A percentile compares a stretch with the other conserved stretches of the same genome.
phyloP scores from a whole-genome alignment of 768 basidiomycete species.

The Lactarius hatsudake region DNA sequence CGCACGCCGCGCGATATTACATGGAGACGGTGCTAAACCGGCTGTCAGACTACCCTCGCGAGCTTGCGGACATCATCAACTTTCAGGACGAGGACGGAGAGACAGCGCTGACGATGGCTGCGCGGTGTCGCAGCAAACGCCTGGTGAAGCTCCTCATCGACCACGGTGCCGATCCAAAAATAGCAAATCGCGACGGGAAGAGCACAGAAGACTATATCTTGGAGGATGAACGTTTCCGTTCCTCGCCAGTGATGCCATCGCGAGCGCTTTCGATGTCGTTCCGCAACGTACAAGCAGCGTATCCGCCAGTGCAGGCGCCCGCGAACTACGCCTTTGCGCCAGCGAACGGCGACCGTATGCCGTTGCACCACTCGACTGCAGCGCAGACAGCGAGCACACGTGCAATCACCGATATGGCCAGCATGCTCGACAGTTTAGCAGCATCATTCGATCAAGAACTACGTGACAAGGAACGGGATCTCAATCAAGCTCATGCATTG shows the following conservation, averaged over 20 bases:
- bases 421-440: constrained; percentile 85
- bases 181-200: constrained; percentile 92
- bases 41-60: constrained; percentile 89
- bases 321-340: constrained; percentile 45
- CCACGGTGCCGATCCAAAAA: constrained; percentile 94
- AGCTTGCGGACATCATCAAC: constrained; percentile 96
- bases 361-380: constrained; percentile 79
- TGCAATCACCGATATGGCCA: constrained; percentile 80
- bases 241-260: constrained; percentile 79
- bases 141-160: constrained; percentile 94
- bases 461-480: constrained; percentile 87
- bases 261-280: constrained; percentile 66
- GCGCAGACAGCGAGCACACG: constrained; percentile 85
- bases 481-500: constrained; percentile 83
- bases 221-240: constrained; percentile 95
- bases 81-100: constrained; percentile 99
- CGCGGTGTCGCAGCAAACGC: constrained; percentile 91
- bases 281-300: constrained; percentile 65
- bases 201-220: constrained; percentile 98
- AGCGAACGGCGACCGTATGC: constrained; percentile 59
- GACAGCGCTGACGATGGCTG: constrained; percentile 95
- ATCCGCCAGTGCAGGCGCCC: constrained; percentile 45
- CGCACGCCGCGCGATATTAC: constrained; percentile 96
- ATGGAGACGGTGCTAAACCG: constrained; percentile 93
- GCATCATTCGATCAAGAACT: constrained; percentile 90